These are phyloP conservation scores for Plasmodium gaboni DNA, from an alignment of 169 alveolate species.

Conservation along the genomic window DNA sequence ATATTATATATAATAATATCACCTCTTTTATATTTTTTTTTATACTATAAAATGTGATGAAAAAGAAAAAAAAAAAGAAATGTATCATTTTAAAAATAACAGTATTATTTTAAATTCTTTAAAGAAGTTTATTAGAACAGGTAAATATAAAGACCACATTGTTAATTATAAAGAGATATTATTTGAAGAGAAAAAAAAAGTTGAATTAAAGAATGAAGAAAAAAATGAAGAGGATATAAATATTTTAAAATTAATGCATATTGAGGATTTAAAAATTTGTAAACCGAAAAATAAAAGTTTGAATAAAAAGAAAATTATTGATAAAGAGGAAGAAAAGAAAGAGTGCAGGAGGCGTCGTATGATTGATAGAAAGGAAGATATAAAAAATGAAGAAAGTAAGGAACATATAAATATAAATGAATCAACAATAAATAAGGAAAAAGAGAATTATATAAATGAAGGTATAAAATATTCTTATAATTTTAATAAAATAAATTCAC, in stretches of 20 bases:
- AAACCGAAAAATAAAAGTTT: constrained; percentile 23
- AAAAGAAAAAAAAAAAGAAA: too few relatives aligned
- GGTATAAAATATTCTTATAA: too few relatives aligned
- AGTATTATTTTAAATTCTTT: too few relatives aligned
- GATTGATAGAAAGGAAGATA: neutral
- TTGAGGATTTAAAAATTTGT: constrained; percentile 18
- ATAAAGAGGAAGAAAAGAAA: neutral
- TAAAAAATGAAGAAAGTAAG: neutral
- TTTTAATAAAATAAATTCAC: too few relatives aligned
- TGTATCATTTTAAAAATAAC: too few relatives aligned
- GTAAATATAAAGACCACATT: constrained; percentile 32
- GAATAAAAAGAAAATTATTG: constrained; percentile 6
- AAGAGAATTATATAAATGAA: neutral
- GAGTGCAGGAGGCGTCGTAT: neutral
- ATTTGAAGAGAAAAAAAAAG: constrained; percentile 5
- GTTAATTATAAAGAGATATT: constrained; percentile 10
- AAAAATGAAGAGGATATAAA: constrained; percentile 12
- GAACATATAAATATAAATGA: neutral
- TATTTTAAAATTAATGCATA: constrained; percentile 11
- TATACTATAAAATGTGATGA: too few relatives aligned
- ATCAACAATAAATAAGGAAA: neutral
- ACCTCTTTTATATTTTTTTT: too few relatives aligned
- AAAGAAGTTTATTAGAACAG: constrained; percentile 41
- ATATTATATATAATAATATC: too few relatives aligned
- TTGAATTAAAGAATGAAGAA: neutral